Evolutionary conservation across 1,139 yeast genomes (phyloP).

Genomic region (Suhomyces kunorum): DNA sequence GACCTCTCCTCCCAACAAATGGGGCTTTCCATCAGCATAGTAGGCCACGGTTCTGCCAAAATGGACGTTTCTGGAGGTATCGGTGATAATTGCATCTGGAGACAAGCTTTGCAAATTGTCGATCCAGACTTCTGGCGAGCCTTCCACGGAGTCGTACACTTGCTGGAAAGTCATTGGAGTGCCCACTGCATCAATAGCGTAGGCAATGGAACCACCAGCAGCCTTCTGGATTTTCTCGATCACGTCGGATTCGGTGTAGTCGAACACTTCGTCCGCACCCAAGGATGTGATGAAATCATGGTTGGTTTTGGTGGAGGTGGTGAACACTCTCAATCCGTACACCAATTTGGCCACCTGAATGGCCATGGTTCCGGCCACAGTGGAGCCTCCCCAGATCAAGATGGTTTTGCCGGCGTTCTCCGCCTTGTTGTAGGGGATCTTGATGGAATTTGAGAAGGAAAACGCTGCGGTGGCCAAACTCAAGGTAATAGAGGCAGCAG

Average conservation of each 20-base stretch:
- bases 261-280: constrained; percentile 45
- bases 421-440: constrained; percentile 23
- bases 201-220: constrained; percentile 44
- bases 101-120: constrained; percentile 20
- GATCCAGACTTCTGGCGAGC: constrained; percentile 32
- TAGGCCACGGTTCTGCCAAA: constrained; percentile 37
- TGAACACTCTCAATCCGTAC: constrained; percentile 41
- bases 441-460: constrained; percentile 28
- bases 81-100: constrained; percentile 10
- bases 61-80: constrained; percentile 26
- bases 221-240: constrained; percentile 46
- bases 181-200: constrained; percentile 60
- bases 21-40: constrained; percentile 32
- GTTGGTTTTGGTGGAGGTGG: constrained; percentile 39
- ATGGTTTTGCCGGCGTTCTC: constrained; percentile 30
- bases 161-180: constrained; percentile 38
- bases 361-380: constrained; percentile 46
- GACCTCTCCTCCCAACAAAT: constrained; percentile 19
- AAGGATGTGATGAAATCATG: constrained; percentile 29
- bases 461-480: constrained; percentile 50
- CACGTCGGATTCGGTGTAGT: constrained; percentile 56
- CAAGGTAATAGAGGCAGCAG: constrained; percentile 60
- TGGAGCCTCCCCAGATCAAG: constrained; percentile 52
- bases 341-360: constrained; percentile 44
- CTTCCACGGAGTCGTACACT: constrained; percentile 43